Conservation (phyloP, 768 basidiomycete genomes). For the Psilocybe sp. region DNA sequence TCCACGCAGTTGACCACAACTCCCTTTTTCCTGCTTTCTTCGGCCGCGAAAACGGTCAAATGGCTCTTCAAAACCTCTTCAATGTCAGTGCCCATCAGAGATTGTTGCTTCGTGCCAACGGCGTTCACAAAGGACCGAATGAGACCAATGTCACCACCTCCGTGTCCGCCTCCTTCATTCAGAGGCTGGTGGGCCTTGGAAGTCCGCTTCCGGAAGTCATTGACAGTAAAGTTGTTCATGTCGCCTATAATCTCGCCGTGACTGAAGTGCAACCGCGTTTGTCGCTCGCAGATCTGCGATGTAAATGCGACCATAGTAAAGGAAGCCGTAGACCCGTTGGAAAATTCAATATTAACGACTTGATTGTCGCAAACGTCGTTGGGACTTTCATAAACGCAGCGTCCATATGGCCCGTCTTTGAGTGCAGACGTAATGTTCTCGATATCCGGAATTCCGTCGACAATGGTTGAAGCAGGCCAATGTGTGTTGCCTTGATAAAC, state of each 20-base stretch:
- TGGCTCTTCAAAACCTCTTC: slow-evolving; percentile 74
- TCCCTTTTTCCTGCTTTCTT: slow-evolving; percentile 69
- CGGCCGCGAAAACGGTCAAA: slow-evolving; percentile 85
- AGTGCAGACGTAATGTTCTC: slow-evolving; percentile 80
- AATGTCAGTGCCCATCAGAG: slow-evolving; percentile 61
- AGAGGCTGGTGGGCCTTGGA: slow-evolving; percentile 45
- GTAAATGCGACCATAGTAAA: slow-evolving; percentile 91
- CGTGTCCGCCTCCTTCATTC: slow-evolving; percentile 70
- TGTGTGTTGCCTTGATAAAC: slow-evolving; percentile 47
- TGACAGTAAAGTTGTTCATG: slow-evolving; percentile 72
- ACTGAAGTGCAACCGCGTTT: slow-evolving; percentile 81
- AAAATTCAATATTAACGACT: slow-evolving; percentile 87
- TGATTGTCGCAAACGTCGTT: slow-evolving; percentile 93
- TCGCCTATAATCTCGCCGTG: slow-evolving; percentile 89
- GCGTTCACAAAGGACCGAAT: slow-evolving; percentile 76
- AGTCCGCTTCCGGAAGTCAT: slow-evolving; percentile 64
- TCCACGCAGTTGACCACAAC: slow-evolving; percentile 64
- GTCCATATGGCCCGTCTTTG: slow-evolving; percentile 68
- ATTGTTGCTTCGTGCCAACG: slow-evolving; percentile 62
- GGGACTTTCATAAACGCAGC: slow-evolving; percentile 79
- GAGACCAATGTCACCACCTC: slow-evolving; percentile 80
- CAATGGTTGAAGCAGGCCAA: slow-evolving; percentile 70
- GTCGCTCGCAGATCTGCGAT: slow-evolving; percentile 75
- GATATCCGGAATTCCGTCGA: slow-evolving; percentile 83
- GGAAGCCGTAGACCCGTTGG: slow-evolving; percentile 75